Conservation (phyloP, 2,329 filamentous ascomycete genomes). For the Neocatenulostroma microsporum region DNA sequence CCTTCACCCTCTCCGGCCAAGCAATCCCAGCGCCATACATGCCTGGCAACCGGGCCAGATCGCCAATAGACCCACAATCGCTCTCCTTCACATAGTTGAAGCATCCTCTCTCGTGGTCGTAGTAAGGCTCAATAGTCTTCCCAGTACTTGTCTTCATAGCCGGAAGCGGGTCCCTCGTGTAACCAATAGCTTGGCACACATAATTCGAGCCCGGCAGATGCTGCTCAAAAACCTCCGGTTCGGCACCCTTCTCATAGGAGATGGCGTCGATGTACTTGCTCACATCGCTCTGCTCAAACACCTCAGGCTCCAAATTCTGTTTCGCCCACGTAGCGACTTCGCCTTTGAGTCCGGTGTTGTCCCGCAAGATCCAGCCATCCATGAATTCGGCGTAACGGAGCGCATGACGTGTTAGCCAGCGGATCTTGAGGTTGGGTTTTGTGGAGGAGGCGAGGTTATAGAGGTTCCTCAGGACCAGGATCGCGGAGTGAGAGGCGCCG, state of each 20-base stretch:
- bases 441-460: conserved; percentile 45
- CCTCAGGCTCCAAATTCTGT: conserved; percentile 49
- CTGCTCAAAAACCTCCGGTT: conserved; percentile 38
- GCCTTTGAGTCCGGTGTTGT: conserved; percentile 60
- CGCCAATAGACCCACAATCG: conserved; percentile 10
- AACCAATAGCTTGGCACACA: conserved; percentile 55
- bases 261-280: conserved; percentile 34
- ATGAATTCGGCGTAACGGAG: conserved; percentile 55
- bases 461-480: conserved; percentile 56
- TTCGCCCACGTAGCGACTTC: conserved; percentile 53
- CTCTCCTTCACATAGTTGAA: conserved; percentile 21
- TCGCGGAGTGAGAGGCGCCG: conserved; percentile 56
- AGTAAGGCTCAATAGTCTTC: conserved; percentile 30
- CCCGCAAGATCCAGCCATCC: conserved; percentile 56
- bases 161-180: conserved; percentile 45
- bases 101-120: conserved; percentile 38
- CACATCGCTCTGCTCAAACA: conserved; percentile 39
- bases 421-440: conserved; percentile 48
- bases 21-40: conserved; percentile 57
- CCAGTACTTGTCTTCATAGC: conserved; percentile 32
- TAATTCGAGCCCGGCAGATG: conserved; percentile 46
- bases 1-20: conserved; percentile 53
- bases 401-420: conserved; percentile 55
- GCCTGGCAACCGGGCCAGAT: conserved; percentile 37
- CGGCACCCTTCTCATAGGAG: conserved; percentile 42